Evolutionary conservation across 331 rosid genomes (phyloP).

Genomic region (Rhamnella rubrinervis): DNA sequence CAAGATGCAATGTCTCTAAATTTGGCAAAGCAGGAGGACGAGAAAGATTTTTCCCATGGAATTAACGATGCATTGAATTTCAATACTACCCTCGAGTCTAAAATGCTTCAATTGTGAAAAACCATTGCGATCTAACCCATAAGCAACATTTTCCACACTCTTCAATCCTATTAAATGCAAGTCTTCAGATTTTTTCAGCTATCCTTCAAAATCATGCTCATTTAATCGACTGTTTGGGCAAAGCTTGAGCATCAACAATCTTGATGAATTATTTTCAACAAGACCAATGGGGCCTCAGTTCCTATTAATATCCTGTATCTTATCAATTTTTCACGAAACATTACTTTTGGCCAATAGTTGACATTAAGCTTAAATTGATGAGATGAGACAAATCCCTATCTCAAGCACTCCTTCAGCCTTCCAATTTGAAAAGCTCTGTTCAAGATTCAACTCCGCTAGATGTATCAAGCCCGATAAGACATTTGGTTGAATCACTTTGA

Average conservation of each 20-base stretch:
- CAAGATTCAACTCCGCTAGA: slow-evolving; percentile 1
- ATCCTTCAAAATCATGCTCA: not conserved
- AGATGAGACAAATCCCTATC: slow-evolving; percentile 10
- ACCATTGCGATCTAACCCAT: slow-evolving; percentile 2
- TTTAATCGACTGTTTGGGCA: not conserved
- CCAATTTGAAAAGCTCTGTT: slow-evolving; percentile 7
- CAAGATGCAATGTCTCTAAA: not conserved
- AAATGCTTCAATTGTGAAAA: slow-evolving; percentile 8
- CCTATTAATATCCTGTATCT: slow-evolving; percentile 31
- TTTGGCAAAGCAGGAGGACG: not conserved
- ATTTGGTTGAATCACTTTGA: slow-evolving; percentile 3
- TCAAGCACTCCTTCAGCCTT: slow-evolving; percentile 14
- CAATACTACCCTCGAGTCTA: not conserved
- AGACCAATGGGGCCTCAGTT: not conserved
- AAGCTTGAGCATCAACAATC: slow-evolving; percentile 2
- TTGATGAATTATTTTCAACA: not conserved
- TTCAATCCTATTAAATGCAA: slow-evolving; percentile 7
- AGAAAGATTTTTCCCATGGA: not conserved
- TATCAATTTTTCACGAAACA: slow-evolving; percentile 18
- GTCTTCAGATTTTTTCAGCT: not conserved
- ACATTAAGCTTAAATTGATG: slow-evolving; percentile 4
- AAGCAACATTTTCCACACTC: not conserved
- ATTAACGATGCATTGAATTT: not conserved
- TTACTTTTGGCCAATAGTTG: not conserved
- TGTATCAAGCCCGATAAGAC: slow-evolving; percentile 1